Evolutionary conservation across 176 grass and related monocot genomes (phyloP), one percentile per base, ranked within the genome.

Genomic region (Oryza punctata): DNA sequence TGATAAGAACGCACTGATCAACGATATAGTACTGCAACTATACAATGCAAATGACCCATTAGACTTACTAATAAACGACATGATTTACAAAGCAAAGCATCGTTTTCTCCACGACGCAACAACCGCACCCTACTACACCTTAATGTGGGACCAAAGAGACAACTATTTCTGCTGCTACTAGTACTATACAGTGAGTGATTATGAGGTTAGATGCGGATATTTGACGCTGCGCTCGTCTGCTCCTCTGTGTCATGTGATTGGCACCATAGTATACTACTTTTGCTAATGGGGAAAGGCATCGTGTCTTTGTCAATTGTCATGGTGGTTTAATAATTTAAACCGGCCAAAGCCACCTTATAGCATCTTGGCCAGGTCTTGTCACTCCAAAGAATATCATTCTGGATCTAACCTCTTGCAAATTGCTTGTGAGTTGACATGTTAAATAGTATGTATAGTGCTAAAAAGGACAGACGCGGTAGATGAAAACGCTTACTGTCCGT

Each of bases 201-300:
- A 37, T 10, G 10, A 82, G 2, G 49, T 6, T 32, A 74, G 81
- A 88, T 80, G 81, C 76, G 69, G 76, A 79, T 84, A 74, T 61
- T 29, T 27, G 75, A 73, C 78, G 60, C 35, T 12, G 59, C 52
- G 64, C 46, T 12, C 28, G 10, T 19, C 19, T 23, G 28, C 12
- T 12, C 1, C 1, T 14, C 23, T 10, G 7, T 38, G 23, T 2
- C 69, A 76, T 76, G 75, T 84, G 75, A 54, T 67, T 45, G 35
- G 9, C 44, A 78, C 67, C 66, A 1, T 6, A 2, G 19, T 41
- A 74, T 15, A 16, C 47, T 16, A 50, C 38, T 24, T 33, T 77
- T 15, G 57, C 23, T 77, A 49, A 35, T 15, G 18, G 8, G 8
- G 18, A 44, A 49, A 81, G 13, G 13, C 63, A 75, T 26, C n/a